Conservation (phyloP, 23 red algal species). For the Cyanidiococcus yangmingshanensis region DNA sequence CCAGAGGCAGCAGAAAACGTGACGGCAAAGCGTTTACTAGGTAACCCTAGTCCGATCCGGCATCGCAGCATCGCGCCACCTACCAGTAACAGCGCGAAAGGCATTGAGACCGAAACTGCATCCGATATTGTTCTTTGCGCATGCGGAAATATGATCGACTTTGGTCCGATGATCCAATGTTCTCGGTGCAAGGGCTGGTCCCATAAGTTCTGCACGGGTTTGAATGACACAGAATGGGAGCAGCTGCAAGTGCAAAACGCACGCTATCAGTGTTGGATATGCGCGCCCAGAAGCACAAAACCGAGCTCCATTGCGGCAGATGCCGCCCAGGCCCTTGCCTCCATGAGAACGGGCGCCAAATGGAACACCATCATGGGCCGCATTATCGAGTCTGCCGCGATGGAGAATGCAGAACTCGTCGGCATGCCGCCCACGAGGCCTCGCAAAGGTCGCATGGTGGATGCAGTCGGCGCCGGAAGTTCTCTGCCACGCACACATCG, state of each 20-base stretch:
- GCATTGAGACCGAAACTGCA: background rate
- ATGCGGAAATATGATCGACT: constrained; percentile 24
- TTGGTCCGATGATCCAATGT: constrained; percentile 30
- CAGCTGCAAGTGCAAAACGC: constrained; percentile 13
- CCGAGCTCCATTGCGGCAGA: constrained; percentile 3
- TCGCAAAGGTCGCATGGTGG: background rate
- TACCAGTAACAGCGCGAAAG: background rate
- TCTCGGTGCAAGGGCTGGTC: constrained; percentile 32
- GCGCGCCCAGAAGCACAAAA: background rate
- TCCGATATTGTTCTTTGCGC: constrained; percentile 29
- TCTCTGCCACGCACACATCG: background rate
- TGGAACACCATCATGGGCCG: constrained; percentile 18
- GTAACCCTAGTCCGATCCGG: background rate
- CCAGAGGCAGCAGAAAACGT: background rate
- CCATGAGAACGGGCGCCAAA: background rate
- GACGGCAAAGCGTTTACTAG: background rate
- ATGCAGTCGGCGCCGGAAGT: background rate
- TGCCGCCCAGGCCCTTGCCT: constrained; percentile 1
- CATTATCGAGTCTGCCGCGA: constrained; percentile 15
- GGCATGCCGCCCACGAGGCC: background rate
- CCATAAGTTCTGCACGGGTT: constrained; percentile 30
- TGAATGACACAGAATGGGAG: constrained; percentile 24
- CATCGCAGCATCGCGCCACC: background rate
- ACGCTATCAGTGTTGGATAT: background rate
- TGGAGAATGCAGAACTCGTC: constrained; percentile 12